Base-by-base conservation (phyloP, 805 yeast species). In the Yamadazyma akitaensis region DNA sequence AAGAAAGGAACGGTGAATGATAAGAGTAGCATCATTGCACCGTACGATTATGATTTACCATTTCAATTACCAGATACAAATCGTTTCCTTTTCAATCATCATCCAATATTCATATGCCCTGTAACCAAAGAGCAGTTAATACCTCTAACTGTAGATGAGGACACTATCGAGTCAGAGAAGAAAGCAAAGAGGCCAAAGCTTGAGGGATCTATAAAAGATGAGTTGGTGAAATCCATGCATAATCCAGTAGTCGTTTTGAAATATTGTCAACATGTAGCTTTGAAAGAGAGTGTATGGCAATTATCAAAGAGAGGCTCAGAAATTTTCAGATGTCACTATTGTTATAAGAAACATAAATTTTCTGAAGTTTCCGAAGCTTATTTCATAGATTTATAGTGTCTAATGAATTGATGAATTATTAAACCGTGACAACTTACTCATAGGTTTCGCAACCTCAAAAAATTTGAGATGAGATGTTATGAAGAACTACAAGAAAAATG, bases 61-160 rank as follows among this genome's bases (percentile, higher is more conserved):
- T 72, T 72, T 53, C 73, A 67, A 51, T 53, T 72, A 17, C 72
- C 74, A 0, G 73, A 70, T 47, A 56, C 68, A 12, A 66, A 63
- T 52, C 53, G 71, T 44, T 68, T 70, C 44, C 55, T 71, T 24
- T 72, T 72, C 56, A 61, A 63, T 30, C 65, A 65, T 54, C 76
- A 72, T 54, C 75, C 76, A 4, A 70, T 72, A 11, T 72, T 72
- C 54, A 68, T 71, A n/a, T 72, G 76, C 51, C 76, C 76, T 3
- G 70, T 72, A 11, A 65, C 75, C 4, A 68, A 70, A 49, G 76
- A 72, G 46, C 76, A 72, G 48, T 51, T 69, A 21, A 54, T 68
- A 32, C 76, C 76, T 13, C 57, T 67, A 12, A 62, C 65, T 1
- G 42, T 43, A 10, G 50, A 53, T 26, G 55, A 51, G n/a, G n/a